phyloP scores from a whole-genome alignment of 2,329 filamentous ascomycete genomes.

The Arthrobotrys conoides region DNA sequence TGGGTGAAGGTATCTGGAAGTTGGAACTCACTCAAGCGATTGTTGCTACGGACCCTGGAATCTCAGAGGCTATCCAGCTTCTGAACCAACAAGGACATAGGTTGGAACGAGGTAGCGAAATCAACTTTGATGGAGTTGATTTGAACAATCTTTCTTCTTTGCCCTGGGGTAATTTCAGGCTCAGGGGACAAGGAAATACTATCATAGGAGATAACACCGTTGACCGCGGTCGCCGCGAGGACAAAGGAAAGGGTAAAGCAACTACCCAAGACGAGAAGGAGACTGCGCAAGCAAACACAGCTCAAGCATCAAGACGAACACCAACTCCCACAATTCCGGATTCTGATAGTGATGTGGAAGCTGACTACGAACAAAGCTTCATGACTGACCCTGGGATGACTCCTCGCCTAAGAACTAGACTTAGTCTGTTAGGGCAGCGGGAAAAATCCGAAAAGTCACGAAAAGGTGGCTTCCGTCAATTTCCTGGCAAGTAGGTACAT shows the following conservation, averaged over 20 bases:
- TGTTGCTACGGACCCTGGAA: conserved; percentile 20
- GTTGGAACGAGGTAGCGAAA: neutral
- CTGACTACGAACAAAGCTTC: conserved; percentile 26
- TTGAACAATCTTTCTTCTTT: conserved; percentile 27
- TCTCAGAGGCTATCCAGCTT: conserved; percentile 16
- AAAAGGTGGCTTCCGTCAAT: neutral
- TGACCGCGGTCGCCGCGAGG: neutral
- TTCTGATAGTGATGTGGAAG: conserved; percentile 18
- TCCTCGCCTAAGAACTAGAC: conserved; percentile 4
- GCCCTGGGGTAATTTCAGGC: conserved; percentile 36
- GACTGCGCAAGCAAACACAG: too few relatives aligned
- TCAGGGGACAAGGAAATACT: neutral
- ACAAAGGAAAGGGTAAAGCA: conserved; percentile 8
- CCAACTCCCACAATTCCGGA: neutral
- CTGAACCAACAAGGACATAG: neutral
- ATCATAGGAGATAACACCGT: neutral
- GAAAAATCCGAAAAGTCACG: neutral
- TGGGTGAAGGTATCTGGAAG: conserved; percentile 37
- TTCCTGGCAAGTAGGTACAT: neutral
- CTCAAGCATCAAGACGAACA: neutral
- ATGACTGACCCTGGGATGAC: conserved; percentile 41
- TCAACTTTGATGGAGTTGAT: conserved; percentile 34
- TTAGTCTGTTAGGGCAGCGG: neutral
- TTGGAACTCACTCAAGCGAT: conserved; percentile 32
- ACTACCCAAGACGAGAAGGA: neutral